Percentiles rank a stretch among this genome's conserved stretches.
Conservation (phyloP, 331 rosid species). For the Phaseolus coccineus region DNA sequence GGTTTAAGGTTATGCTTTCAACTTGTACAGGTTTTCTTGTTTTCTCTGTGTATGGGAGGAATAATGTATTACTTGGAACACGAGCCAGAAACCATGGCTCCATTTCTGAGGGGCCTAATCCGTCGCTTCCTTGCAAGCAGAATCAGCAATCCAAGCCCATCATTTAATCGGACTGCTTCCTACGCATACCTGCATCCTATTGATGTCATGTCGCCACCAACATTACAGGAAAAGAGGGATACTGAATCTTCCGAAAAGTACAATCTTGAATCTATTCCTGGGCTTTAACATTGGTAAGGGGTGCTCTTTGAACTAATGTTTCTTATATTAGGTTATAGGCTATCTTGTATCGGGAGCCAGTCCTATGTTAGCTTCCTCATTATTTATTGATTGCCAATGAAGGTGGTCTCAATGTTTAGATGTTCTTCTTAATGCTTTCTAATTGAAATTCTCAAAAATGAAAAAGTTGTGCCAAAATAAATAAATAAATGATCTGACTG, state of each 20-base stretch:
- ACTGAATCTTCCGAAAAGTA: conserved; percentile 66
- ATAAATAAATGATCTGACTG: background rate
- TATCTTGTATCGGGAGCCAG: conserved; percentile 12
- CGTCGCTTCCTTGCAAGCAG: conserved; percentile 98
- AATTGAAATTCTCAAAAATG: background rate
- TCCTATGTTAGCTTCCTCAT: conserved; percentile 37
- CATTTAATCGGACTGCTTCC: conserved; percentile 57
- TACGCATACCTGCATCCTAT: conserved; percentile 69
- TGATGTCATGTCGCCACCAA: conserved; percentile 65
- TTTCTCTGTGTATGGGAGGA: conserved; percentile 93
- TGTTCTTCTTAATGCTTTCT: background rate
- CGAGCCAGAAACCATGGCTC: conserved; percentile 98
- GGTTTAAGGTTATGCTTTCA: conserved; percentile 24
- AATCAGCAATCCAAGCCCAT: conserved; percentile 78
- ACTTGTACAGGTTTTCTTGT: conserved; percentile 76
- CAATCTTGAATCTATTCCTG: conserved; percentile 95
- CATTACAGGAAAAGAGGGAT: conserved; percentile 51
- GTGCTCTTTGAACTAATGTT: background rate
- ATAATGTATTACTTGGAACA: conserved; percentile 94
- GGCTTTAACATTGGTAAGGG: conserved; percentile 60
- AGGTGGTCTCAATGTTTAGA: conserved; percentile 17
- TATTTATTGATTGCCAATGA: conserved; percentile 41
- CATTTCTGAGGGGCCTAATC: conserved; percentile 88
- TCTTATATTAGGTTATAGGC: conserved; percentile 30
- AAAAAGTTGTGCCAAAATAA: background rate